These are phyloP conservation scores for Nigrospora oryzae DNA, from an alignment of 2,329 filamentous ascomycete genomes.

Conservation along the genomic window DNA sequence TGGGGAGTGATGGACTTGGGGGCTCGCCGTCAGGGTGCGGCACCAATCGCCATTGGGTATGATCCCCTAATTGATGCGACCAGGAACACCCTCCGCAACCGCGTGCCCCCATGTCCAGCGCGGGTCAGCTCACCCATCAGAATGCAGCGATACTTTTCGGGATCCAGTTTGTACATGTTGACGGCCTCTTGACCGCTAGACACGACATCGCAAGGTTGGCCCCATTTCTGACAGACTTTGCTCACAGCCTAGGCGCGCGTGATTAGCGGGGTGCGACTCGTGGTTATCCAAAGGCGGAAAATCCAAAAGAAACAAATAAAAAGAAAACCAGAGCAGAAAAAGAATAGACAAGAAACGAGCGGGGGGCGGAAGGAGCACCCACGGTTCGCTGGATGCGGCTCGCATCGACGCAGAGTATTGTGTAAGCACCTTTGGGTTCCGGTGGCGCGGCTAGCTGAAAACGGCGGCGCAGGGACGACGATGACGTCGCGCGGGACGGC, in stretches of 20 bases:
- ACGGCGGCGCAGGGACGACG: too few species aligned
- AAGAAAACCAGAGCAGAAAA: too few species aligned
- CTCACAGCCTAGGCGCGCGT: conserved; percentile 1
- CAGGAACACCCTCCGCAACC: too few species aligned
- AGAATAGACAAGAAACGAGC: not conserved
- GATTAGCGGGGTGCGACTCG: not conserved
- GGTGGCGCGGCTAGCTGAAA: not conserved
- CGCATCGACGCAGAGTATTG: not conserved
- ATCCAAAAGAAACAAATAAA: too few species aligned
- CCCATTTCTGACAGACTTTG: conserved; percentile 5
- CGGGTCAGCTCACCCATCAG: conserved; percentile 31
- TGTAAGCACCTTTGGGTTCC: not conserved
- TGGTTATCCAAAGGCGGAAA: too few species aligned
- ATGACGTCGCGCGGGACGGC: too few species aligned
- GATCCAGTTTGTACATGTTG: conserved; percentile 25
- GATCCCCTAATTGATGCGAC: too few species aligned
- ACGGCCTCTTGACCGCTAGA: conserved; percentile 39
- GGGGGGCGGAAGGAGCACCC: not conserved
- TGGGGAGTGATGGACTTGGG: conserved; percentile 7
- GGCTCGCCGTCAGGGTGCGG: not conserved
- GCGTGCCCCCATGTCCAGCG: too few species aligned
- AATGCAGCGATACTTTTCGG: conserved; percentile 30
- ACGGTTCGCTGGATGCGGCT: not conserved
- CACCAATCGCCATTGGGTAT: too few species aligned
- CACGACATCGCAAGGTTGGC: conserved; percentile 21